A percentile compares a stretch with the other conserved stretches of the same genome.
Conservation (phyloP, 2,329 filamentous ascomycete species). For the Colletotrichum tropicicola region DNA sequence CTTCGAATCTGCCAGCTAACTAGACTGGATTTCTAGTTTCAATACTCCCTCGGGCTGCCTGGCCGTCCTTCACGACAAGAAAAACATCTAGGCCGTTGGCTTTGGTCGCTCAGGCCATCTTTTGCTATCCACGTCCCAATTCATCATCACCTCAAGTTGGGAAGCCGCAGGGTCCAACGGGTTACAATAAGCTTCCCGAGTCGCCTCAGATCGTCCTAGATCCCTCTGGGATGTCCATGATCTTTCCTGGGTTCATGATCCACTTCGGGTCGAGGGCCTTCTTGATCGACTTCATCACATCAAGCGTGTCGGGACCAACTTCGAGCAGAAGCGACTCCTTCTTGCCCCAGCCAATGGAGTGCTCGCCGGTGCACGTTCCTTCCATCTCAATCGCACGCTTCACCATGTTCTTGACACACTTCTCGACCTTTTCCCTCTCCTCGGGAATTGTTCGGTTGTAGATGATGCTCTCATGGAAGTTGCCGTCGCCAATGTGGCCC, state of each 20-base stretch:
- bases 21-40: no score
- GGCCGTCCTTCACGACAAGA: no score
- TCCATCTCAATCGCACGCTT: conserved; percentile 93
- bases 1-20: no score
- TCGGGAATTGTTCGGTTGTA: conserved; percentile 77
- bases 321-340: conserved; percentile 83
- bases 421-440: conserved; percentile 80
- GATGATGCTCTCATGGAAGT: conserved; percentile 94
- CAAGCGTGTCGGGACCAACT: conserved; percentile 81
- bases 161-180: no score
- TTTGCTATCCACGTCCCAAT: no score
- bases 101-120: no score
- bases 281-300: conserved; percentile 87
- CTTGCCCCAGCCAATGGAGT: conserved; percentile 87
- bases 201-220: conserved; percentile 34
- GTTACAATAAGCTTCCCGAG: no score
- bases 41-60: no score
- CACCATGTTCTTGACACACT: conserved; percentile 90
- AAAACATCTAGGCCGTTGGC: no score
- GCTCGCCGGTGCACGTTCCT: conserved; percentile 90
- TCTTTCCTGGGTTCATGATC: conserved; percentile 93
- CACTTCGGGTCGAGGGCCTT: conserved; percentile 83
- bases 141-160: no score
- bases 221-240: conserved; percentile 73
- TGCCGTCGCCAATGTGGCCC: conserved; percentile 92